Conservation (phyloP, 2,329 filamentous ascomycete species). For the Talaromyces sp. region DNA sequence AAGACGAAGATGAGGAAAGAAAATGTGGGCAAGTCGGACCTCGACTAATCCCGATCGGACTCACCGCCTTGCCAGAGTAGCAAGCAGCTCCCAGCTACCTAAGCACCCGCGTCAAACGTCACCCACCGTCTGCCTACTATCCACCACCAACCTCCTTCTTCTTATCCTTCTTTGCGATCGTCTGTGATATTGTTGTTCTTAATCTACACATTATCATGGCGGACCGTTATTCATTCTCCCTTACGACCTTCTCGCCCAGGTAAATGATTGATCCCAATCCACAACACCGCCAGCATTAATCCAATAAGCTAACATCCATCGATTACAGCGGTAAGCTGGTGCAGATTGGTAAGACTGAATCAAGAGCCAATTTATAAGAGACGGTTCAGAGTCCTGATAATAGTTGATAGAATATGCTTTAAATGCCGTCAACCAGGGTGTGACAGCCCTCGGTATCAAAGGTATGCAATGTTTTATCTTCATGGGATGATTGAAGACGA, state of each 20-base stretch:
- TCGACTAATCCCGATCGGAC: constrained; percentile 15
- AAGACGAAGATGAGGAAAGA: constrained; percentile 15
- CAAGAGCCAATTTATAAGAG: not conserved
- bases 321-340: constrained; percentile 87
- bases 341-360: constrained; percentile 74
- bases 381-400: not conserved
- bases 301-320: constrained; percentile 47
- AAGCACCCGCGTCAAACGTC: constrained; percentile 33
- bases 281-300: constrained; percentile 11
- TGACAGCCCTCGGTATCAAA: constrained; percentile 98
- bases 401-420: constrained; percentile 83
- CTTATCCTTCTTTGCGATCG: constrained; percentile 11
- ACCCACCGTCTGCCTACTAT: constrained; percentile 29
- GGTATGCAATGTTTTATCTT: constrained; percentile 56
- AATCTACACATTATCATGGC: constrained; percentile 66
- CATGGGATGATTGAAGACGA: not conserved
- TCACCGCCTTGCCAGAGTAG: constrained; percentile 21
- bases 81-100: constrained; percentile 35
- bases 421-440: constrained; percentile 98
- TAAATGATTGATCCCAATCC: constrained; percentile 31
- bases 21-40: constrained; percentile 5
- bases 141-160: constrained; percentile 17
- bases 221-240: constrained; percentile 97
- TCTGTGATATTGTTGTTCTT: constrained; percentile 10
- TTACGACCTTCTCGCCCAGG: constrained; percentile 99